Evolutionary conservation across 805 yeast species (phyloP).

Genomic region (Yamadazyma endophytica): DNA sequence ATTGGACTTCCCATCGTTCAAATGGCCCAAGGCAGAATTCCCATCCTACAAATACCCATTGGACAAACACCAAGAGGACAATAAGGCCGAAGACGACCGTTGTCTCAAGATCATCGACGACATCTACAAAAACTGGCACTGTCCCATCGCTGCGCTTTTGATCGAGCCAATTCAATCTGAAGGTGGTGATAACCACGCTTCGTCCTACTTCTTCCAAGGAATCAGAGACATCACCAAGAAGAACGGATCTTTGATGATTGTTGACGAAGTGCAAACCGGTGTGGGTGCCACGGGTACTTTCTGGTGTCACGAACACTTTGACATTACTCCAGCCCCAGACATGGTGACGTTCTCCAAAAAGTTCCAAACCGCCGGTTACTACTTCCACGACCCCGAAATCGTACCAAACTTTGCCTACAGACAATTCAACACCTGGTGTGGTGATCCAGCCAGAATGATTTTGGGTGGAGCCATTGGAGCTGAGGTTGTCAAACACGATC

Average conservation of each 20-base stretch:
- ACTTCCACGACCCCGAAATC: slow-evolving; percentile 68
- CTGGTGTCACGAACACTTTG: slow-evolving; percentile 89
- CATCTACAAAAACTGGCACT: slow-evolving; percentile 59
- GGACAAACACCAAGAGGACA: slow-evolving; percentile 57
- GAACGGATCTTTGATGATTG: slow-evolving; percentile 66
- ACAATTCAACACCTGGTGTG: slow-evolving; percentile 93
- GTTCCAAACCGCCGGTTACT: slow-evolving; percentile 87
- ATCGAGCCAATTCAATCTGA: slow-evolving; percentile 91
- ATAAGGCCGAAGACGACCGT: slow-evolving; percentile 74
- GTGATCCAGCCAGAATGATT: slow-evolving; percentile 79
- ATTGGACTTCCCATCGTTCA: slow-evolving; percentile 86
- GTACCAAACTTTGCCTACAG: slow-evolving; percentile 77
- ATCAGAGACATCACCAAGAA: slow-evolving; percentile 70
- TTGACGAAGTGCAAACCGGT: slow-evolving; percentile 90
- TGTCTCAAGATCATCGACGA: slow-evolving; percentile 76
- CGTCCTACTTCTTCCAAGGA: slow-evolving; percentile 74
- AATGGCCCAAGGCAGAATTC: slow-evolving; percentile 96
- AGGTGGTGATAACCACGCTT: slow-evolving; percentile 90
- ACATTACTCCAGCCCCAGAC: slow-evolving; percentile 72
- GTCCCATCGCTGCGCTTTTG: slow-evolving; percentile 83
- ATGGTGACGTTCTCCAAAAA: slow-evolving; percentile 84
- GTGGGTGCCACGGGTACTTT: slow-evolving; percentile 81
- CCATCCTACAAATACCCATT: slow-evolving; percentile 85
- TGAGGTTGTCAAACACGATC: slow-evolving; percentile 59
- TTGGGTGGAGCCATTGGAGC: slow-evolving; percentile 69